Evolutionary conservation across 352 stramenopile species (phyloP).

Genomic region (Phytophthora vignae): DNA sequence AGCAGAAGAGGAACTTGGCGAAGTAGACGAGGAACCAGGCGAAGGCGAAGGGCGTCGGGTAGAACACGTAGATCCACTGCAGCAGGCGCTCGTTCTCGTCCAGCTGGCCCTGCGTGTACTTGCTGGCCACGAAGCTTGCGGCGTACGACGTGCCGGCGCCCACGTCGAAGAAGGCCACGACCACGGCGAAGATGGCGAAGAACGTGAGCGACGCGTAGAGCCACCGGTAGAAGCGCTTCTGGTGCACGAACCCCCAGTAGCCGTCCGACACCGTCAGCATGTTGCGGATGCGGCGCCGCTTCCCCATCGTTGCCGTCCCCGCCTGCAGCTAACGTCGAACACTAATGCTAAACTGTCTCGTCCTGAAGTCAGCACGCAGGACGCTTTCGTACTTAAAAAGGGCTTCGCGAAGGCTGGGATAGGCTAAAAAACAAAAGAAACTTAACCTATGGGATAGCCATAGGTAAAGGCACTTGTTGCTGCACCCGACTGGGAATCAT

Average conservation of each 20-base stretch:
- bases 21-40: slow-evolving; percentile 86
- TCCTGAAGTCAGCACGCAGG: not conserved
- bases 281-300: slow-evolving; percentile 64
- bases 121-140: slow-evolving; percentile 52
- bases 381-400: no score
- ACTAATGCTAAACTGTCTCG: not conserved
- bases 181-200: slow-evolving; percentile 81
- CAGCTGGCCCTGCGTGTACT: slow-evolving; percentile 64
- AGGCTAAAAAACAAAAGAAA: no score
- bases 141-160: slow-evolving; percentile 62
- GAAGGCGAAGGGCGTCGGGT: slow-evolving; percentile 70
- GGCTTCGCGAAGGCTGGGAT: no score
- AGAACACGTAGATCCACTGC: slow-evolving; percentile 79
- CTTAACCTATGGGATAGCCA: no score
- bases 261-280: slow-evolving; percentile 80
- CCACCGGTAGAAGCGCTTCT: slow-evolving; percentile 80
- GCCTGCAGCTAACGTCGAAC: not conserved
- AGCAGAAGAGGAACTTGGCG: slow-evolving; percentile 82
- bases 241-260: slow-evolving; percentile 82
- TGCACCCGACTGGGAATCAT: no score
- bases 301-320: slow-evolving; percentile 49
- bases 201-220: slow-evolving; percentile 77
- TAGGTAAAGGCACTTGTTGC: no score
- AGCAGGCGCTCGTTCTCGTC: slow-evolving; percentile 80
- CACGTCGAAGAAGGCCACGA: slow-evolving; percentile 79